Percentiles rank a stretch among this genome's conserved stretches.
Evolutionary conservation across 257 asterid genomes (phyloP).

Genomic region (Petunia secreta): DNA sequence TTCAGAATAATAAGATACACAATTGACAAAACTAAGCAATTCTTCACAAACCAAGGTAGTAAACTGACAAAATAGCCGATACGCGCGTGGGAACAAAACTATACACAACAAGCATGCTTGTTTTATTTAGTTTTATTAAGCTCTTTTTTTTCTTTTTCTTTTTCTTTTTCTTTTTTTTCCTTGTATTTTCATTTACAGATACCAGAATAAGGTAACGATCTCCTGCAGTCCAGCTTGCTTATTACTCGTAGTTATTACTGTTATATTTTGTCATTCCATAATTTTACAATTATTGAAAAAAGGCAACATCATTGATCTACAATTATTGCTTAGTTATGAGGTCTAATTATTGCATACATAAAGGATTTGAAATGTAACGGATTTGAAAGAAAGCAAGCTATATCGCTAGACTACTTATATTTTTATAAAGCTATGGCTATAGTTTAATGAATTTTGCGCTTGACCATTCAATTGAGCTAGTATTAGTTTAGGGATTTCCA

Average conservation of each 20-base stretch:
- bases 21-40: constrained; percentile 3
- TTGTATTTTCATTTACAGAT: no score
- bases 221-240: background rate
- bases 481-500: no score
- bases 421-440: no score
- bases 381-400: background rate
- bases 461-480: no score
- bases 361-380: background rate
- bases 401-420: background rate
- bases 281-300: background rate
- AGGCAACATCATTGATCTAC: background rate
- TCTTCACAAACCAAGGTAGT: background rate
- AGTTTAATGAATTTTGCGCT: no score
- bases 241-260: constrained; percentile 1
- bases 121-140: background rate
- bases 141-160: background rate
- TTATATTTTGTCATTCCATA: background rate
- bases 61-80: constrained; percentile 21
- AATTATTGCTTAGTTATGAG: background rate
- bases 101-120: constrained; percentile 9
- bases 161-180: background rate
- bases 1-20: background rate
- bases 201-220: background rate
- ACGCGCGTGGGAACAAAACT: constrained; percentile 11
- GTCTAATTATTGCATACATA: background rate